Evolutionary conservation across 192 early-diverging fungal genomes (phyloP).

Genomic region (Backusella tarrabulga): DNA sequence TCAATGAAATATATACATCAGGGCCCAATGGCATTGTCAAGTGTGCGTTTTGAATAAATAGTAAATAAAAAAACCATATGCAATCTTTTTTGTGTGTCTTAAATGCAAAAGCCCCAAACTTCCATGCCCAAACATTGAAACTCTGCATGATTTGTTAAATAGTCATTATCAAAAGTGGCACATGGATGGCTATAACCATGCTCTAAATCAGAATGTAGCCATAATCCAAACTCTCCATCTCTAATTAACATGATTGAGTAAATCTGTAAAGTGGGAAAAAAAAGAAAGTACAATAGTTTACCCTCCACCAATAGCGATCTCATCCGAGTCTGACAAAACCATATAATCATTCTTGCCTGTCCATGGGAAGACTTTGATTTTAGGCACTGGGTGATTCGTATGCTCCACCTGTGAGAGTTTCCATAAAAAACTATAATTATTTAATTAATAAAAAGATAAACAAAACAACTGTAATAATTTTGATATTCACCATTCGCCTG

Average conservation of each 20-base stretch:
- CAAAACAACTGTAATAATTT: neutral
- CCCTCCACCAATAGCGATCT: slow-evolving; percentile 79
- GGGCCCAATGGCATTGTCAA: slow-evolving; percentile 58
- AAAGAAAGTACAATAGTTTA: slow-evolving; percentile 21
- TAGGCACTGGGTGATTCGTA: slow-evolving; percentile 14
- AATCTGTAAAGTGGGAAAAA: neutral
- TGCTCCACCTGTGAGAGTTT: slow-evolving; percentile 45
- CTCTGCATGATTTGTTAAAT: slow-evolving; percentile 21
- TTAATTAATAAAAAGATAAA: neutral
- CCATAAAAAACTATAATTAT: slow-evolving; percentile 67
- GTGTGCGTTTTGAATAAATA: slow-evolving; percentile 9
- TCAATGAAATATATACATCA: slow-evolving; percentile 55
- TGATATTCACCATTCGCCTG: slow-evolving; percentile 72
- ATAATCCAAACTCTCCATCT: slow-evolving; percentile 76
- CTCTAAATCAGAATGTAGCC: slow-evolving; percentile 72
- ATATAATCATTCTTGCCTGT: slow-evolving; percentile 81
- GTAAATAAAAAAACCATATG: neutral
- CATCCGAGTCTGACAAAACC: slow-evolving; percentile 69
- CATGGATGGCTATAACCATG: slow-evolving; percentile 67
- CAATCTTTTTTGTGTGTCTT: neutral
- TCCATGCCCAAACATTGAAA: slow-evolving; percentile 39
- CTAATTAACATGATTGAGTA: slow-evolving; percentile 25
- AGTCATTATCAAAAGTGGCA: slow-evolving; percentile 77
- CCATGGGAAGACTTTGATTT: slow-evolving; percentile 62
- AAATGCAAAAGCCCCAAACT: slow-evolving; percentile 37